Conservation (phyloP, 1,284 basidiomycete species). For the Athelia psychrophila region DNA sequence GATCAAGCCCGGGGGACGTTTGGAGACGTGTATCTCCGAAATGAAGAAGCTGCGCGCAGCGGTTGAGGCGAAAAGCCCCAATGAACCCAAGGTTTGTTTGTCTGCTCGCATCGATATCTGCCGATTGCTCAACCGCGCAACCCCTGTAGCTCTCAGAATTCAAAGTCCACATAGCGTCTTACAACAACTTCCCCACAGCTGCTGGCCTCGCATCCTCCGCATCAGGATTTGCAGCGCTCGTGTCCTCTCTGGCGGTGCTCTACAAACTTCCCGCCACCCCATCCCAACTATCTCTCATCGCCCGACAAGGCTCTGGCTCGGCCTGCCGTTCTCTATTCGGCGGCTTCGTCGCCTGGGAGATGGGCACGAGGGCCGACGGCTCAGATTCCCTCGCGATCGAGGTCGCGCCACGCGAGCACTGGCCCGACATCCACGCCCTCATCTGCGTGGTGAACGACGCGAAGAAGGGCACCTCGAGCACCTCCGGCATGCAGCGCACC, state of each 20-base stretch:
- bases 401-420: conserved; percentile 84
- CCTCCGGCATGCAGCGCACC: conserved; percentile 96
- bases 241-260: conserved; percentile 84
- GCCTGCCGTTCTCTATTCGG: conserved; percentile 97
- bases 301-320: conserved; percentile 96
- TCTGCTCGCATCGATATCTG: conserved; percentile 3
- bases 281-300: conserved; percentile 85
- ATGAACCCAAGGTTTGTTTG: conserved; percentile 61
- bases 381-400: conserved; percentile 88
- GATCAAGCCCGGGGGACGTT: conserved; percentile 80
- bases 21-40: conserved; percentile 86
- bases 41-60: conserved; percentile 77
- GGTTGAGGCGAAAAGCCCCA: conserved; percentile 69
- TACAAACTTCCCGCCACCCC: conserved; percentile 74
- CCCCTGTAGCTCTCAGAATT: conserved; percentile 62
- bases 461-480: conserved; percentile 96
- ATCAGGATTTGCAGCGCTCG: conserved; percentile 94
- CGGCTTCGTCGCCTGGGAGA: conserved; percentile 96
- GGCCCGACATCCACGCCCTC: conserved; percentile 95
- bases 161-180: conserved; percentile 85
- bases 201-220: conserved; percentile 98
- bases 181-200: conserved; percentile 99
- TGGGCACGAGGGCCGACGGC: conserved; percentile 69
- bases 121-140: conserved; percentile 5
- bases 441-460: conserved; percentile 97